phyloP scores from a whole-genome alignment of 2,329 filamentous ascomycete species.

The Stachybotrys chlorohalonatus region DNA sequence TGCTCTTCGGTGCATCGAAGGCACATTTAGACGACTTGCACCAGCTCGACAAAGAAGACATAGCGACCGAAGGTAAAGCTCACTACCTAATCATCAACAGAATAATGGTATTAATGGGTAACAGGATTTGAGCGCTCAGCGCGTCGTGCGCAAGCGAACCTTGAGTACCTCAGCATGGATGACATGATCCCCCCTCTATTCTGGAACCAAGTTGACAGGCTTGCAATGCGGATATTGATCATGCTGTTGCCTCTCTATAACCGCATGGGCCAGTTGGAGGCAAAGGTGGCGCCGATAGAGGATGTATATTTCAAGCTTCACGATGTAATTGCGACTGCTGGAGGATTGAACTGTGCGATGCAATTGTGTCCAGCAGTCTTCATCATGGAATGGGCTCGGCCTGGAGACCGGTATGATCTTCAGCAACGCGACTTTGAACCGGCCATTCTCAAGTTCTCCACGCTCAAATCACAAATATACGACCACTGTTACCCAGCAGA shows the following conservation, averaged over 20 bases:
- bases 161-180: constrained; percentile 10
- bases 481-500: not conserved
- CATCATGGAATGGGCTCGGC: constrained; percentile 15
- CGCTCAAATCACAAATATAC: constrained; percentile 2
- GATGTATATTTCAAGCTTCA: constrained; percentile 17
- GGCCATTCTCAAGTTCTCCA: constrained; percentile 8
- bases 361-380: constrained; percentile 14
- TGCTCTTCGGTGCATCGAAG: constrained; percentile 20
- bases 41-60: not conserved
- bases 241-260: constrained; percentile 16
- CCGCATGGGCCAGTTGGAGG: constrained; percentile 7
- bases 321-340: constrained; percentile 17
- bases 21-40: constrained; percentile 13
- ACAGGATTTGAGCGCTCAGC: constrained; percentile 19
- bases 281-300: constrained; percentile 2
- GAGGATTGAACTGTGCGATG: constrained; percentile 18
- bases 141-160: constrained; percentile 10
- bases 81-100: not conserved
- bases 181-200: constrained; percentile 14
- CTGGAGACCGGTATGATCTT: constrained; percentile 15
- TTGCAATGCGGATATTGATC: constrained; percentile 10
- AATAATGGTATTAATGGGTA: not conserved
- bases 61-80: not conserved
- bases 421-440: constrained; percentile 12
- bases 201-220: constrained; percentile 19